These are phyloP conservation scores for Cladophialophora chaetospira DNA, from an alignment of 2,329 filamentous ascomycete species.

Conservation along the genomic window DNA sequence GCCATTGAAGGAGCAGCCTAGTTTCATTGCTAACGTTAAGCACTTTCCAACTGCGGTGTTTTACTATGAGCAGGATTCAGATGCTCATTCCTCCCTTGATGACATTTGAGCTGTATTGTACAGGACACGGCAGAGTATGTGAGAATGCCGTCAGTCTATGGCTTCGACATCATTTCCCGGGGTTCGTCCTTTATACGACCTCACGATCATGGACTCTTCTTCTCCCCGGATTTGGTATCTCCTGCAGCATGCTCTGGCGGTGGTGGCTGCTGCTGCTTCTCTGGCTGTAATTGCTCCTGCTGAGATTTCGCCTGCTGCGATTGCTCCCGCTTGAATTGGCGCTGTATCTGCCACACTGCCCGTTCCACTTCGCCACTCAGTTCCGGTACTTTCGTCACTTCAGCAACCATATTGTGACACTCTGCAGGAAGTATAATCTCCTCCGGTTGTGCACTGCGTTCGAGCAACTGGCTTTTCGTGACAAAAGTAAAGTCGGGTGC, in stretches of 20 bases:
- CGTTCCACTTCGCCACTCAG: constrained; percentile 73
- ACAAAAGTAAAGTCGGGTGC: constrained; percentile 37
- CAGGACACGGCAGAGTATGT: too few relatives aligned
- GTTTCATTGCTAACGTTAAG: too few relatives aligned
- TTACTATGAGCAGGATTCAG: too few relatives aligned
- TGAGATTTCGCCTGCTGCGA: constrained; percentile 5
- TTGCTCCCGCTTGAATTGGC: constrained; percentile 36
- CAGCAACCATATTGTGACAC: constrained; percentile 61
- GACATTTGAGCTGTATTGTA: neutral
- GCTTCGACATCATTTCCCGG: too few relatives aligned
- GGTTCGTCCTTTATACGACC: too few relatives aligned
- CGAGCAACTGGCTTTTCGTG: constrained; percentile 40
- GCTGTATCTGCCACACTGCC: constrained; percentile 71
- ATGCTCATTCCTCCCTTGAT: too few relatives aligned
- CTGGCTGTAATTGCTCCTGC: neutral
- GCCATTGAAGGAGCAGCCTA: too few relatives aligned
- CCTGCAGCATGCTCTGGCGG: constrained; percentile 2
- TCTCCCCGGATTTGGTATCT: neutral
- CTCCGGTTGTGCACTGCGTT: constrained; percentile 43
- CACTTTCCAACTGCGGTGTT: too few relatives aligned
- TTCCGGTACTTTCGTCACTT: constrained; percentile 67
- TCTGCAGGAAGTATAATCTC: constrained; percentile 47
- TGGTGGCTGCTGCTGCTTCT: neutral
- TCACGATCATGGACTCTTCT: neutral
- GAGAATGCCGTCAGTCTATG: too few relatives aligned